phyloP scores from a whole-genome alignment of 169 alveolate genomes.

The Cryptosporidium canis region DNA sequence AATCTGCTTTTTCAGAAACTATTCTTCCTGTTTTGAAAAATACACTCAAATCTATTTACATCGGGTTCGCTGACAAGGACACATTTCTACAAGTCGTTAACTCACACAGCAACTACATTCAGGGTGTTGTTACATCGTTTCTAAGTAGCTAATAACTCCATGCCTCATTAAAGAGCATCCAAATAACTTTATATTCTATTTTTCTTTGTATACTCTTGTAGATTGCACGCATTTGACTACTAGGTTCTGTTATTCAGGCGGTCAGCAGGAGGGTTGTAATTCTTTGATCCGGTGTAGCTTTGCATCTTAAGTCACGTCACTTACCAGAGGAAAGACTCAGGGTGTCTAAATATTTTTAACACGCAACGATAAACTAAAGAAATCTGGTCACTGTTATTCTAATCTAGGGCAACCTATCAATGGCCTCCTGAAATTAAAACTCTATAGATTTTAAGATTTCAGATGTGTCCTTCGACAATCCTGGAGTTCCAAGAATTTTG shows the following conservation, averaged over 20 bases:
- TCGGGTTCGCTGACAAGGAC: slow-evolving; percentile 7
- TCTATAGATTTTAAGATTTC: slow-evolving; percentile 44
- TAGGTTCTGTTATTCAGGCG: not conserved
- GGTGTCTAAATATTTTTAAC: too few relatives aligned
- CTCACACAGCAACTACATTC: slow-evolving; percentile 25
- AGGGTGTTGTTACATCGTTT: slow-evolving; percentile 14
- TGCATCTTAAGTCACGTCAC: too few relatives aligned
- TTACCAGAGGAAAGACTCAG: too few relatives aligned
- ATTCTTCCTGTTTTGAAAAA: slow-evolving; percentile 4
- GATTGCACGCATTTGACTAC: not conserved
- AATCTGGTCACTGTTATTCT: too few relatives aligned
- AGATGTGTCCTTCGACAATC: slow-evolving; percentile 54
- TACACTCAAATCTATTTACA: slow-evolving; percentile 24
- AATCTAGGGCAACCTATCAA: not conserved
- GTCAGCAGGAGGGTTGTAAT: too few relatives aligned
- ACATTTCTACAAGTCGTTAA: not conserved
- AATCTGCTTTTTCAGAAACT: slow-evolving; percentile 11
- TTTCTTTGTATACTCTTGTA: not conserved
- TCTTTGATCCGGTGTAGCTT: too few relatives aligned
- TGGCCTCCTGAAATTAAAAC: not conserved
- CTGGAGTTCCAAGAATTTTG: slow-evolving; percentile 35
- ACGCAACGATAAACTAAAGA: too few relatives aligned
- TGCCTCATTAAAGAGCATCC: not conserved
- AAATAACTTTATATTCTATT: slow-evolving; percentile 1
- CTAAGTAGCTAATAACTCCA: not conserved